Evolutionary conservation across 2,329 filamentous ascomycete species (phyloP).

Genomic region (Calonectria multiphialidica): DNA sequence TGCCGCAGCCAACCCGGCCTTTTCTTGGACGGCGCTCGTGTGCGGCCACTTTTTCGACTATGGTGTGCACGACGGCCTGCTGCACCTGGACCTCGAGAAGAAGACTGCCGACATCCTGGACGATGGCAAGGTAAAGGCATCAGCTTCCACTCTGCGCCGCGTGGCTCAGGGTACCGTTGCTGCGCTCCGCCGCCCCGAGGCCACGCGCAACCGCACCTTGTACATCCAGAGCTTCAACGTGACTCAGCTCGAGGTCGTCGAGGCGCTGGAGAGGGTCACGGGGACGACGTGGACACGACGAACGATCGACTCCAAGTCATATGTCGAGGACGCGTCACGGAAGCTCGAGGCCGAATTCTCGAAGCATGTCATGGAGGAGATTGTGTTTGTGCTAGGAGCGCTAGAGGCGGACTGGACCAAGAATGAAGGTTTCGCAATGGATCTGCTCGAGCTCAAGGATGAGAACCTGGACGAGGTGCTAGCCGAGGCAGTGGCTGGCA

Average conservation of each 20-base stretch:
- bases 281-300: constrained; percentile 52
- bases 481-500: constrained; percentile 46
- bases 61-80: constrained; percentile 52
- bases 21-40: constrained; percentile 65
- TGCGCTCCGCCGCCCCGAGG: constrained; percentile 60
- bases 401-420: constrained; percentile 62
- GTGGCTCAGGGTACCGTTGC: constrained; percentile 63
- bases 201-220: constrained; percentile 64
- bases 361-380: constrained; percentile 54
- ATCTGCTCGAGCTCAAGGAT: constrained; percentile 58
- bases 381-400: constrained; percentile 63
- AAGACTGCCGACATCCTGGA: constrained; percentile 61
- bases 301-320: constrained; percentile 52
- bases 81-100: constrained; percentile 58
- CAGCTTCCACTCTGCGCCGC: constrained; percentile 60
- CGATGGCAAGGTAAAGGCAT: constrained; percentile 62
- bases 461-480: constrained; percentile 60
- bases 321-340: constrained; percentile 52
- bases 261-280: constrained; percentile 62
- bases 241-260: constrained; percentile 61
- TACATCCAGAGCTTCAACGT: constrained; percentile 60
- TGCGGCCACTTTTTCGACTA: constrained; percentile 64
- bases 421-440: constrained; percentile 60
- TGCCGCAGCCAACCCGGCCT: constrained; percentile 47
- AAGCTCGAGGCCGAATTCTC: constrained; percentile 53